A percentile compares a stretch with the other conserved stretches of the same genome.
phyloP scores from a whole-genome alignment of 352 stramenopile species.

The Pythium guiyangense region DNA sequence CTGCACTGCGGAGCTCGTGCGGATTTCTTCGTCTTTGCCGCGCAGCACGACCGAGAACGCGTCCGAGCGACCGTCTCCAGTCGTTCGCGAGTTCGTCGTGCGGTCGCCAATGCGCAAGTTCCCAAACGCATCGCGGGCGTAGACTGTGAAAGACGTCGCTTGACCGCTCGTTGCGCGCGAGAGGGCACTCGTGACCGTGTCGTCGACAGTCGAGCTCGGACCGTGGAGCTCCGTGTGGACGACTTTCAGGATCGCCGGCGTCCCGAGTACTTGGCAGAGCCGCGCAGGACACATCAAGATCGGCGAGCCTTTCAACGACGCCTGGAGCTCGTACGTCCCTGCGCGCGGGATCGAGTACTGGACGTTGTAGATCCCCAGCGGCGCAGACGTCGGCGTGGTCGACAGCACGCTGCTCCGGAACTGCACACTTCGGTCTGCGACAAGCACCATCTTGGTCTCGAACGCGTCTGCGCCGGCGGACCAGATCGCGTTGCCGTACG shows the following conservation, averaged over 20 bases:
- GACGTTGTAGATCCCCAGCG: slow-evolving; percentile 86
- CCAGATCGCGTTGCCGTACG: slow-evolving; percentile 84
- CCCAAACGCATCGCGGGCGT: slow-evolving; percentile 90
- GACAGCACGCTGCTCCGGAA: slow-evolving; percentile 80
- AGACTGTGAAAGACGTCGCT: slow-evolving; percentile 82
- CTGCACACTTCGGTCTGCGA: slow-evolving; percentile 43
- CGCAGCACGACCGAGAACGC: slow-evolving; percentile 88
- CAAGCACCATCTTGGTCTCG: slow-evolving; percentile 80
- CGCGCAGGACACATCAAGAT: slow-evolving; percentile 89
- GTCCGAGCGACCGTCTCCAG: slow-evolving; percentile 85
- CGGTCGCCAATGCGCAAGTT: slow-evolving; percentile 84
- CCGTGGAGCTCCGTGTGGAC: slow-evolving; percentile 89
- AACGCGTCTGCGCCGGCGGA: slow-evolving; percentile 65
- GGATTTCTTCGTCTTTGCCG: slow-evolving; percentile 58
- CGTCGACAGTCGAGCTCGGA: slow-evolving; percentile 80
- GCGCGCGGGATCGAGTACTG: slow-evolving; percentile 92
- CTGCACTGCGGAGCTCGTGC: slow-evolving; percentile 90
- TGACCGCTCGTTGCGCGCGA: slow-evolving; percentile 78
- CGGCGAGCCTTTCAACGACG: slow-evolving; percentile 71
- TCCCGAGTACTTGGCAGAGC: slow-evolving; percentile 40
- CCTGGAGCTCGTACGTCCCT: slow-evolving; percentile 84
- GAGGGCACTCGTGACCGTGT: slow-evolving; percentile 66
- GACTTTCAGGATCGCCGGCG: slow-evolving; percentile 68
- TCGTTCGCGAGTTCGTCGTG: slow-evolving; percentile 63
- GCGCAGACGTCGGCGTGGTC: slow-evolving; percentile 16